A percentile compares a stretch with the other conserved stretches of the same genome.
These are phyloP conservation scores for Patellaria atrata DNA, from an alignment of 495 filamentous ascomycete species.

Conservation along the genomic window DNA sequence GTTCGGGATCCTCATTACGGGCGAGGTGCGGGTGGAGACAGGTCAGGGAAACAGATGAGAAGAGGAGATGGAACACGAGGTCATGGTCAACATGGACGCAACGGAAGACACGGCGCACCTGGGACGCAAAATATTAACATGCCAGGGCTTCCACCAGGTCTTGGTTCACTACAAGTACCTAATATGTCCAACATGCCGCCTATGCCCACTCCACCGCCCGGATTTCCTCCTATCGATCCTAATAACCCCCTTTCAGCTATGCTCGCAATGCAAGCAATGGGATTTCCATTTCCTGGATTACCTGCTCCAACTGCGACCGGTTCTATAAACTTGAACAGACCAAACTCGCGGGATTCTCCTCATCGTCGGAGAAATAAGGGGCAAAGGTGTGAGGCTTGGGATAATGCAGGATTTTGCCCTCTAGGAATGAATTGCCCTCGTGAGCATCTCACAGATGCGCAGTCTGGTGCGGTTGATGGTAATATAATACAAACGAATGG, in stretches of 20 bases:
- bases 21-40: slow-evolving; percentile 26
- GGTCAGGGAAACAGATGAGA: slow-evolving; percentile 58
- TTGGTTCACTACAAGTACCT: slow-evolving; percentile 24
- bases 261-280: slow-evolving; percentile 55
- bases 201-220: slow-evolving; percentile 34
- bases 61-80: slow-evolving; percentile 34
- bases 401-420: slow-evolving; percentile 75
- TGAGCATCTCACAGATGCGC: slow-evolving; percentile 52
- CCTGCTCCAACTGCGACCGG: slow-evolving; percentile 29
- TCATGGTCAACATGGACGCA: slow-evolving; percentile 8
- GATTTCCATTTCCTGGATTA: slow-evolving; percentile 44
- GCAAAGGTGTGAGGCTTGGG: slow-evolving; percentile 73
- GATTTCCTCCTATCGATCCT: slow-evolving; percentile 39
- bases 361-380: slow-evolving; percentile 26
- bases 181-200: slow-evolving; percentile 32
- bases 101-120: slow-evolving; percentile 6
- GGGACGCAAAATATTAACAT: not conserved
- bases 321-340: slow-evolving; percentile 15
- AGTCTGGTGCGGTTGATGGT: no score
- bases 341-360: slow-evolving; percentile 15
- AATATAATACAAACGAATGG: no score
- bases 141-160: slow-evolving; percentile 4
- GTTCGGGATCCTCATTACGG: slow-evolving; percentile 30
- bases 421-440: slow-evolving; percentile 64
- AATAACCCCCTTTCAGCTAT: slow-evolving; percentile 57